Evolutionary conservation across 768 basidiomycete species (phyloP), one percentile per base, ranked within the genome.

Genomic region (Leucocoprinus birnbaumii): DNA sequence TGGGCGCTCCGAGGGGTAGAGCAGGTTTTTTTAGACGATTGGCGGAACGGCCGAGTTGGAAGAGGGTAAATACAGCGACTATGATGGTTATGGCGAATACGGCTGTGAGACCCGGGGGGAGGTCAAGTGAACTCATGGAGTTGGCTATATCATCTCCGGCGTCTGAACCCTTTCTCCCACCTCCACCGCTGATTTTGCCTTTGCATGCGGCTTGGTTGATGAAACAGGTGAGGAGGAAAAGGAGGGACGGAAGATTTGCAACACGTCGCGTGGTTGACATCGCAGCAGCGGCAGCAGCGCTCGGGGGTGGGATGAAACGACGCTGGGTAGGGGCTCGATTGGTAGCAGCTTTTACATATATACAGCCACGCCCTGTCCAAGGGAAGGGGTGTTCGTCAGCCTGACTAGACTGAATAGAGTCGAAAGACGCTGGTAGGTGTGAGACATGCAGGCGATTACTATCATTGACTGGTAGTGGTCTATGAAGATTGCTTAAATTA

Each of bases 21-120:
- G 14, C 40, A 13, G 22, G 49, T 41, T 25, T 51, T 22, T 41
- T 51, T 19, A 51, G 40, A 16, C 49, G 49, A 11, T 18, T 34
- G 18, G 41, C 43, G 7, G 51, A 31, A 22, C 34, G 6, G 2
- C 18, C 51, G 11, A 45, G 31, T 22, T 53, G 51, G 14, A 35
- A 46, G 7, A 45, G 19, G 3, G 51, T 53, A 43, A 53, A 2
- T 16, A 53, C n/a, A 9, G 34, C 22, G n/a, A 53, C 11, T 21
- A 53, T 19, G 13, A 53, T 37, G 10, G 53, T 54, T 9, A 47
- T 22, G 37, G 45, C 44, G 43, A 47, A 54, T 18, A 27, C 35
- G 2, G 45, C 44, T 3, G 45, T 54, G n/a, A 47, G 6, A 18
- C 7, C 3, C 22, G 51, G 34, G 14, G 41, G 18, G 40, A 54